Evolutionary conservation across 495 filamentous ascomycete species (phyloP).

Genomic region (Copromyces sp.): DNA sequence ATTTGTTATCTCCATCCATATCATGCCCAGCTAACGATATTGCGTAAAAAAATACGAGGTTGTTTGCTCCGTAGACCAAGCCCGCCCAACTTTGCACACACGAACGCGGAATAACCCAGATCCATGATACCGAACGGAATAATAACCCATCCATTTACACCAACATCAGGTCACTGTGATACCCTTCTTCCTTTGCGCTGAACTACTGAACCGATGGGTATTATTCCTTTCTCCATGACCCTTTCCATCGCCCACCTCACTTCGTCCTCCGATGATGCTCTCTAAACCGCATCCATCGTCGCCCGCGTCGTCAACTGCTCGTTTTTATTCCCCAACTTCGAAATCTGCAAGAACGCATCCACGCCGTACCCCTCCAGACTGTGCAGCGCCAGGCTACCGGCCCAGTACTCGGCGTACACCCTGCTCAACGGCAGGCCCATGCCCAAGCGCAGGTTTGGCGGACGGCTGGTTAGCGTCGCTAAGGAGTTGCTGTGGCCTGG

Average conservation of each 20-base stretch:
- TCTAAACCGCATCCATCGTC: conserved; percentile 77
- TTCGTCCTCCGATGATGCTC: neutral
- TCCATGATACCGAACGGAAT: neutral
- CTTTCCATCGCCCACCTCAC: neutral
- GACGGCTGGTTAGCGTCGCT: conserved; percentile 64
- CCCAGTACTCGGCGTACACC: conserved; percentile 98
- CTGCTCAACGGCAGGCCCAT: conserved; percentile 91
- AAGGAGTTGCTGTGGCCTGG: conserved; percentile 52
- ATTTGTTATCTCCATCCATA: neutral
- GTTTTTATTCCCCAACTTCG: conserved; percentile 96
- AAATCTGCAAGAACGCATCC: conserved; percentile 96
- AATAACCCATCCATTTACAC: no score
- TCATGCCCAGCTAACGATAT: neutral
- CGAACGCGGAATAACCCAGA: neutral
- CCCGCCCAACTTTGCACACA: neutral
- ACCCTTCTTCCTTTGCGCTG: neutral
- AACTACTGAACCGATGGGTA: neutral
- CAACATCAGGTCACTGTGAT: neutral
- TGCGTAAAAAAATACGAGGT: neutral
- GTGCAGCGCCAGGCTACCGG: conserved; percentile 83
- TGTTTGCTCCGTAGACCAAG: neutral
- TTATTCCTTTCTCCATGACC: neutral
- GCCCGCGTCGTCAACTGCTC: conserved; percentile 87
- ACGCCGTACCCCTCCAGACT: conserved; percentile 93
- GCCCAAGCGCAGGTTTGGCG: conserved; percentile 79